Conservation (phyloP, 257 asterid genomes). For the Buddleja alternifolia region DNA sequence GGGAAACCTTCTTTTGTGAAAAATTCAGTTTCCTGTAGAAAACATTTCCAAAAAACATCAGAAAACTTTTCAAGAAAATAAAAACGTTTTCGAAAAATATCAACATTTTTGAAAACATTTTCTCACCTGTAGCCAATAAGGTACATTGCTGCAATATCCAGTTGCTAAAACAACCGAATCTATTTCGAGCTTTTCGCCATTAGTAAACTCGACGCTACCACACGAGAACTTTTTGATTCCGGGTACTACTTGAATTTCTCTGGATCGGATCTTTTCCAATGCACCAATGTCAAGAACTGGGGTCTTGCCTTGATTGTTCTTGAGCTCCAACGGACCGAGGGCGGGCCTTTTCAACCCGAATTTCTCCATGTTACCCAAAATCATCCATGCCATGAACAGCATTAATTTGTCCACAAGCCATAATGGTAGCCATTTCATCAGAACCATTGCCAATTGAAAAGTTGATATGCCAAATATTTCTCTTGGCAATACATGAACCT, state of each 20-base stretch:
- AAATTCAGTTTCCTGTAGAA: slow-evolving; percentile 67
- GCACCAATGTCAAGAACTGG: slow-evolving; percentile 92
- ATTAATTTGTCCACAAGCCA: slow-evolving; percentile 82
- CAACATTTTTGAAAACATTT: background rate
- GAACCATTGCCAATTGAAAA: slow-evolving; percentile 61
- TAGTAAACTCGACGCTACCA: slow-evolving; percentile 50
- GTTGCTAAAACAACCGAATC: slow-evolving; percentile 87
- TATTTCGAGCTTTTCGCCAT: slow-evolving; percentile 51
- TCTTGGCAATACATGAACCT: slow-evolving; percentile 89
- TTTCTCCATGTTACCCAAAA: slow-evolving; percentile 67
- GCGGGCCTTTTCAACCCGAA: slow-evolving; percentile 68
- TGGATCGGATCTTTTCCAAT: slow-evolving; percentile 58
- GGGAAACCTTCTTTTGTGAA: slow-evolving; percentile 74
- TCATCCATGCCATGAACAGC: slow-evolving; percentile 66
- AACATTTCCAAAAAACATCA: background rate
- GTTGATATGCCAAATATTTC: slow-evolving; percentile 78
- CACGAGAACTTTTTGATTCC: slow-evolving; percentile 63
- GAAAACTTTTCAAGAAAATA: background rate
- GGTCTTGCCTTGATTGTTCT: slow-evolving; percentile 70
- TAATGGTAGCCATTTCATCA: slow-evolving; percentile 81
- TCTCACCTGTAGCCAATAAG: slow-evolving; percentile 89
- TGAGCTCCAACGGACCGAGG: slow-evolving; percentile 71
- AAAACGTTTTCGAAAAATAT: background rate
- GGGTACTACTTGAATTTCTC: slow-evolving; percentile 58
- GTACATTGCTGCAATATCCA: slow-evolving; percentile 91